Evolutionary conservation across 768 basidiomycete genomes (phyloP), one percentile per base, ranked within the genome.

Genomic region (Collybia sp.): DNA sequence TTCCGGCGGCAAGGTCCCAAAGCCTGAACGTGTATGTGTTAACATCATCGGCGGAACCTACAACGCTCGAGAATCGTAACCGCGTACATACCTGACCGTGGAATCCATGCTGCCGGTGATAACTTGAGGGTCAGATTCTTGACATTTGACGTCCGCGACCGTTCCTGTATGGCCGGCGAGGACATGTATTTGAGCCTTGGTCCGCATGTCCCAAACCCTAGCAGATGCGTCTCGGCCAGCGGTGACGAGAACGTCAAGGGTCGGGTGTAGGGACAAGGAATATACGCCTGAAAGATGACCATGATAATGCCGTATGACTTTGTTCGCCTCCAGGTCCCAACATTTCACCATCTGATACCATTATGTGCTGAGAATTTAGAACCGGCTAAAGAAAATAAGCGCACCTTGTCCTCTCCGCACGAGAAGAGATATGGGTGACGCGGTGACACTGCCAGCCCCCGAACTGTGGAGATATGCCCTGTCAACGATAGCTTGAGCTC

Each of bases 251-350:
- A 99, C 73, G 58, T 98, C 96, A 43, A 99, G 81, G 0, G 95
- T 98, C 1, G 96, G 96, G 58, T 98, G 96, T 2, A 99, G 72
- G 16, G 86, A 81, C 45, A 98, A 75, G 0, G 93, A 75, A 58
- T 98, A 98, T n/a, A 99, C 94, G 37, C 96, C 96, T 0, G 94
- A 97, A 16, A 96, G 78, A 64, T 99, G 96, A 1, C 96, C 96
- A 61, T 99, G 96, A 60, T 99, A 98, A 66, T 97, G 93, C 15
- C 96, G 81, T 45, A 99, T 99, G 49, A 98, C 95, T 66, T 98
- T 99, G 75, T 99, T 99, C 19, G 89, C 87, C 64, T 99, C 96
- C 42, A 99, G 69, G 58, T 99, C 96, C 96, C 96, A 98, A 57
- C 96, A 98, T 71, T 97, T 98, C 31, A 99, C 96, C 96, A 97